Evolutionary conservation across 768 basidiomycete species (phyloP).

Genomic region (Leccinum sublutescens): DNA sequence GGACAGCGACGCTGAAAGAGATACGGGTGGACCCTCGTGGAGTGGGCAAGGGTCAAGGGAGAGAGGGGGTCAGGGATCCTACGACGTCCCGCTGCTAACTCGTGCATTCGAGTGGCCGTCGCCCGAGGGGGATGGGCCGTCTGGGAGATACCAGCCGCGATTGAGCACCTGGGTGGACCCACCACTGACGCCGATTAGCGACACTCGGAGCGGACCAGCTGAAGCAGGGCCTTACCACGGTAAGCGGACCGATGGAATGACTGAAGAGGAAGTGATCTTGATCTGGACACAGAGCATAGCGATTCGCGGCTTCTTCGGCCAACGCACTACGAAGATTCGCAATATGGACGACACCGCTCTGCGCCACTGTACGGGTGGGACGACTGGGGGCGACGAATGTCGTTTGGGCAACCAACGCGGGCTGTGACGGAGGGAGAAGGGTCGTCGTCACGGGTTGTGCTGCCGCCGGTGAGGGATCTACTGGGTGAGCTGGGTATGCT

Average conservation of each 20-base stretch:
- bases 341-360: slow-evolving; percentile 25
- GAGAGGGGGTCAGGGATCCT: slow-evolving; percentile 4
- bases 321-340: slow-evolving; percentile 17
- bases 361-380: slow-evolving; percentile 24
- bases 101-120: slow-evolving; percentile 27
- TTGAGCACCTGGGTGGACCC: slow-evolving; percentile 9
- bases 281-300: slow-evolving; percentile 17
- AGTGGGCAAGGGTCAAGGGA: slow-evolving; percentile 23
- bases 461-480: slow-evolving; percentile 30
- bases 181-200: slow-evolving; percentile 17
- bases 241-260: slow-evolving; percentile 11
- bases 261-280: neutral
- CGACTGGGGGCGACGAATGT: slow-evolving; percentile 24
- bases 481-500: slow-evolving; percentile 24
- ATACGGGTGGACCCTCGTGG: slow-evolving; percentile 42
- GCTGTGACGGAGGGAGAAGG: slow-evolving; percentile 16
- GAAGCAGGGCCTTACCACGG: slow-evolving; percentile 18
- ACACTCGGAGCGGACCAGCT: slow-evolving; percentile 5
- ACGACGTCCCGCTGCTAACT: slow-evolving; percentile 19
- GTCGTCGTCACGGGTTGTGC: slow-evolving; percentile 22
- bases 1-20: slow-evolving; percentile 44
- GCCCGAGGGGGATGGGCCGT: slow-evolving; percentile 17
- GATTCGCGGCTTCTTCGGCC: slow-evolving; percentile 23
- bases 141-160: slow-evolving; percentile 11
- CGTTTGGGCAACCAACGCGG: slow-evolving; percentile 20